phyloP scores from a whole-genome alignment of 2,329 filamentous ascomycete species.

The Madurella mycetomatis region DNA sequence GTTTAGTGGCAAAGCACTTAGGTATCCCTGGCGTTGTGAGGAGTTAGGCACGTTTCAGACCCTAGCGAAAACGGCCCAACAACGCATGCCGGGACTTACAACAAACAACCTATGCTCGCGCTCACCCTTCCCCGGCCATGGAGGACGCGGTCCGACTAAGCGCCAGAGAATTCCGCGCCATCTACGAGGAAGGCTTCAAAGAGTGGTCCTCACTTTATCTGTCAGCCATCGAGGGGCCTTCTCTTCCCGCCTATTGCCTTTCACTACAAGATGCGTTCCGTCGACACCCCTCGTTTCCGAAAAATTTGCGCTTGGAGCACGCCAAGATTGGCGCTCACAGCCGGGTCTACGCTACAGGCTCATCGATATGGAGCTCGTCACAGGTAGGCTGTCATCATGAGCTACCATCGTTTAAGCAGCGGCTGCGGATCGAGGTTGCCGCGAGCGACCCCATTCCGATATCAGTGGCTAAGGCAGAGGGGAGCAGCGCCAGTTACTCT shows the following conservation, averaged over 20 bases:
- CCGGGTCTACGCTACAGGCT: slow-evolving; percentile 1
- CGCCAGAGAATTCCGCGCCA: not conserved
- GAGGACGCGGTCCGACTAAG: slow-evolving; percentile 3
- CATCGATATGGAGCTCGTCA: slow-evolving; percentile 1
- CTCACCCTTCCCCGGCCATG: not conserved
- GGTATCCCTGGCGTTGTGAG: no score
- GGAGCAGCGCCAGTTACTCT: not conserved
- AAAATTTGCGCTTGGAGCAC: not conserved
- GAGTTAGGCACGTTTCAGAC: no score
- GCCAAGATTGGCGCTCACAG: not conserved
- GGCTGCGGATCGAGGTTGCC: not conserved
- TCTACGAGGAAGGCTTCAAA: slow-evolving; percentile 11
- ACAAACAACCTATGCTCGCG: no score
- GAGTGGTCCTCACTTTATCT: slow-evolving; percentile 7
- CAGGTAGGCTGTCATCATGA: not conserved
- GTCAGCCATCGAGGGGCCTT: not conserved
- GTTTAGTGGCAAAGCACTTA: no score
- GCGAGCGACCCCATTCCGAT: not conserved
- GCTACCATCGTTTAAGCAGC: slow-evolving; percentile 1
- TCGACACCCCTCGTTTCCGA: slow-evolving; percentile 4
- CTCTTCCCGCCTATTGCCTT: slow-evolving; percentile 1
- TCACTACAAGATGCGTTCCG: slow-evolving; percentile 1
- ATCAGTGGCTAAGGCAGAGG: not conserved
- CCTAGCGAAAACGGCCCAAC: no score
- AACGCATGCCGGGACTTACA: no score